phyloP scores from a whole-genome alignment of 2,329 filamentous ascomycete species.

The Curvularia verruculosa region DNA sequence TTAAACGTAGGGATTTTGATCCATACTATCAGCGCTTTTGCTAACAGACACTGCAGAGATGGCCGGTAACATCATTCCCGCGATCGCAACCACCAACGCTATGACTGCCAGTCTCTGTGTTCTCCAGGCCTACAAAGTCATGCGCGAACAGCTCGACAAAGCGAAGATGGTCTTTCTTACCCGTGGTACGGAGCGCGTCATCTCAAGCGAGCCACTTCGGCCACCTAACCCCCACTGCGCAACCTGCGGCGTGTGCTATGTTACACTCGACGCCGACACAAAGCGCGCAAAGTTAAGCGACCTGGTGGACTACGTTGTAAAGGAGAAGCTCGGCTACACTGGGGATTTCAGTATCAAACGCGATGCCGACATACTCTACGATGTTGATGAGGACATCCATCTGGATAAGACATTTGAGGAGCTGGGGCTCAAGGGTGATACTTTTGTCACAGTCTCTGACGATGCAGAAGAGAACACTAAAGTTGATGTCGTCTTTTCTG shows the following conservation, averaged over 20 bases:
- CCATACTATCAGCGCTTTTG: neutral
- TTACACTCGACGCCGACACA: slow-evolving; percentile 70
- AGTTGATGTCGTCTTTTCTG: slow-evolving; percentile 78
- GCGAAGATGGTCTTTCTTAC: slow-evolving; percentile 88
- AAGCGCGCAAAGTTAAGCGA: slow-evolving; percentile 76
- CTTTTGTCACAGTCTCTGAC: slow-evolving; percentile 83
- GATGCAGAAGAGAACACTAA: slow-evolving; percentile 78
- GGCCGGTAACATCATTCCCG: slow-evolving; percentile 98
- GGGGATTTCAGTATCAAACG: slow-evolving; percentile 81
- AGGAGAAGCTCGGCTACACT: slow-evolving; percentile 73
- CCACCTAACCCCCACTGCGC: slow-evolving; percentile 81
- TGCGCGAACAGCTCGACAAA: slow-evolving; percentile 69
- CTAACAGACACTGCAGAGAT: slow-evolving; percentile 67
- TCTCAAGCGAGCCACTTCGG: slow-evolving; percentile 61
- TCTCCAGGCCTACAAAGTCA: slow-evolving; percentile 87
- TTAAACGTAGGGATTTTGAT: slow-evolving; percentile 68
- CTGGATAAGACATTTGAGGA: slow-evolving; percentile 78
- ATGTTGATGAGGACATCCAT: slow-evolving; percentile 87
- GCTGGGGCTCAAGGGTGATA: slow-evolving; percentile 73
- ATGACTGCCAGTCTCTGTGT: slow-evolving; percentile 94
- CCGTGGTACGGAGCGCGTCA: slow-evolving; percentile 64
- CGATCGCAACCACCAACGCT: slow-evolving; percentile 96
- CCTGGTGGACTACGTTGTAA: slow-evolving; percentile 76
- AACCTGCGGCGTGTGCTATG: slow-evolving; percentile 78
- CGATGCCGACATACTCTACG: slow-evolving; percentile 76